Base-by-base conservation (phyloP, 1,284 basidiomycete genomes). In the Psilocybe mexicana region DNA sequence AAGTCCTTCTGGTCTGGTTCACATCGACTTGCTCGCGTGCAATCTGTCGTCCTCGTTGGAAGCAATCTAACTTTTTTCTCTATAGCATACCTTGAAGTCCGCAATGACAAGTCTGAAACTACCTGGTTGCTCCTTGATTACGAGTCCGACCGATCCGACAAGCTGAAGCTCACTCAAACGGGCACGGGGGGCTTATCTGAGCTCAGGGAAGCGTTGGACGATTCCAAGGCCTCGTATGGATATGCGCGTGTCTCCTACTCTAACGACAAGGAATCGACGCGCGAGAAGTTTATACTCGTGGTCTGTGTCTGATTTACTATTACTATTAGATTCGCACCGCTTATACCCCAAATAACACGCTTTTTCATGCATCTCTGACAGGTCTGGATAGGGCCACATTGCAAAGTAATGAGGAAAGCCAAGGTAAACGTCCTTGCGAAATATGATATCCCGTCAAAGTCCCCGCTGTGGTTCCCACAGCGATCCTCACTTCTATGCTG, bases 91-190 rank as follows among this genome's bases (percentile, higher is more conserved):
- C 78, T 84, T 71, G 90, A 93, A 68, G 89, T 96, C 57, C 87
- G 93, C 65, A 81, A 79, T 58, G 85, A 92, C 79, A 93, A 93
- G 72, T 80, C 86, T 54, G 88, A 90, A 43, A 89, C 86, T 45
- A 94, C 91, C 70, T 96, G 93, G 93, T 69, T 94, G 52, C 78
- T 96, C 57, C 76, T 94, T 56, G 90, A 94, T 72, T 96, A 95
- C 72, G 88, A 92, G 85, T 85, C 84, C 67, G 92, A 93, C 73
- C 86, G 86, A 67, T 93, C 92, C 46, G 91, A 96, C 81, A 92
- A 86, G 71, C 84, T 96, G 66, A 74, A 77, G 63, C 76, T 96
- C 67, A 87, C 90, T 26, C 73, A 81, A 67, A 93, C 90, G 23
- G 94, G 94, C 51, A 82, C 84, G 44, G 91, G 88, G 44, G 91